Percentiles rank a stretch among this genome's conserved stretches.
Evolutionary conservation across 2,329 filamentous ascomycete genomes (phyloP).

Genomic region (Eutypa lata): DNA sequence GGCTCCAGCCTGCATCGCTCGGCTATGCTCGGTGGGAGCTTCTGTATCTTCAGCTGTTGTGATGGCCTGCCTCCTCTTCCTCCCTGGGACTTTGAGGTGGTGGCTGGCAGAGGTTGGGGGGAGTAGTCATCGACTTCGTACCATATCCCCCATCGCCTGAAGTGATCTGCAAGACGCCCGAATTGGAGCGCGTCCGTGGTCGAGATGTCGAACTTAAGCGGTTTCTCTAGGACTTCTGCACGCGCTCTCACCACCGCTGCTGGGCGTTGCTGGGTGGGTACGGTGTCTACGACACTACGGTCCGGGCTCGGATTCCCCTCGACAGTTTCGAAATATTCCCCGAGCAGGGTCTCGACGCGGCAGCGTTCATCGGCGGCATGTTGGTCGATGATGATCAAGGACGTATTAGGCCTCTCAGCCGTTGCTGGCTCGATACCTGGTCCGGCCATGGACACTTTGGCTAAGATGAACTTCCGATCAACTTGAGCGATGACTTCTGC

Average conservation of each 20-base stretch:
- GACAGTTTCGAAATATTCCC: conserved; percentile 39
- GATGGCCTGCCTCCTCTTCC: background rate
- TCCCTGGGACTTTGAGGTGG: background rate
- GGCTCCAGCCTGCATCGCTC: conserved; percentile 76
- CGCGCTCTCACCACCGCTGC: conserved; percentile 16
- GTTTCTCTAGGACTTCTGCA: conserved; percentile 42
- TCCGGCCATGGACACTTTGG: conserved; percentile 46
- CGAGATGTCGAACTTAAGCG: conserved; percentile 64
- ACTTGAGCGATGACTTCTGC: conserved; percentile 77
- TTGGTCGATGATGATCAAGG: conserved; percentile 75
- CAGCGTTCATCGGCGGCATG: conserved; percentile 92
- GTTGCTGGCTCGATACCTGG: background rate
- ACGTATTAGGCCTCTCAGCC: background rate
- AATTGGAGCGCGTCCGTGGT: conserved; percentile 60
- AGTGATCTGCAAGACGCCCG: conserved; percentile 47
- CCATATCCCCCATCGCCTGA: conserved; percentile 71
- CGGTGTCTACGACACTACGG: conserved; percentile 1
- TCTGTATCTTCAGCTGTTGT: conserved; percentile 44
- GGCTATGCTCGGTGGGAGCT: conserved; percentile 68
- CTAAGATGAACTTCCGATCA: conserved; percentile 84
- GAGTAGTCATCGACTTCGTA: conserved; percentile 53
- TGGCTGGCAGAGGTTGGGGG: background rate
- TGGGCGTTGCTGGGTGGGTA: too few species aligned
- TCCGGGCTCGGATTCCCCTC: background rate
- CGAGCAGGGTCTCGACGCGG: conserved; percentile 71